Evolutionary conservation across 352 stramenopile species (phyloP).

Genomic region (Halophytophthora polymorphica): DNA sequence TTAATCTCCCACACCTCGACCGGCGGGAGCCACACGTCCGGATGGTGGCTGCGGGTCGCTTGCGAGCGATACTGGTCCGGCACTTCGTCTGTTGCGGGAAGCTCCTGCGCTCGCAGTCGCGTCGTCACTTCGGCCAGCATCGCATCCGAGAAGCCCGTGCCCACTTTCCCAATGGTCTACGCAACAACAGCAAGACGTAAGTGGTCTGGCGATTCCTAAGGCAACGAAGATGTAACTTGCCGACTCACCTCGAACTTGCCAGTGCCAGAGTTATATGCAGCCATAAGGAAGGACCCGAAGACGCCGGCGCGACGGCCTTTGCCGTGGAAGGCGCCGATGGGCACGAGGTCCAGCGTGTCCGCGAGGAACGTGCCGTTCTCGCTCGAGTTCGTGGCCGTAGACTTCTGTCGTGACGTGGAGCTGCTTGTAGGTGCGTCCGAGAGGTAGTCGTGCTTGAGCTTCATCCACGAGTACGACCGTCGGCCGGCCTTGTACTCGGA

Average conservation of each 20-base stretch:
- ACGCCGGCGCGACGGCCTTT: constrained; percentile 92
- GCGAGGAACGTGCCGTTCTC: constrained; percentile 61
- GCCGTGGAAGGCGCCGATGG: constrained; percentile 96
- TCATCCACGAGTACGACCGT: constrained; percentile 83
- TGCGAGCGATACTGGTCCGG: constrained; percentile 40
- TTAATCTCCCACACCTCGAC: constrained; percentile 98
- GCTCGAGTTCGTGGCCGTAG: neutral
- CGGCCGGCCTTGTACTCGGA: constrained; percentile 62
- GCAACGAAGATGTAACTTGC: neutral
- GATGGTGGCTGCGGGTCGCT: constrained; percentile 61
- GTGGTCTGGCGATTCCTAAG: neutral
- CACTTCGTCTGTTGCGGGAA: constrained; percentile 55
- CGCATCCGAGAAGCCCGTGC: constrained; percentile 98
- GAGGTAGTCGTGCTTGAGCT: constrained; percentile 83
- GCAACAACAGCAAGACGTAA: constrained; percentile 3
- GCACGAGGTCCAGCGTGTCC: constrained; percentile 97
- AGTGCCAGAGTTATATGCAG: constrained; percentile 92
- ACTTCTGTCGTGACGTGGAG: constrained; percentile 5
- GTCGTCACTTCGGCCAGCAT: constrained; percentile 72
- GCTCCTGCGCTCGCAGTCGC: constrained; percentile 37
- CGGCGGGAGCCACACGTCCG: constrained; percentile 94
- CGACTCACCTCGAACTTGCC: constrained; percentile 92
- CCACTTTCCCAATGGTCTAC: constrained; percentile 90
- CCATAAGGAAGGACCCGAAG: constrained; percentile 98
- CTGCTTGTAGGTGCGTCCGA: constrained; percentile 11